Percentiles rank a stretch among this genome's conserved stretches.
Conservation (phyloP, 257 asterid genomes). For the Agastache rugosa region DNA sequence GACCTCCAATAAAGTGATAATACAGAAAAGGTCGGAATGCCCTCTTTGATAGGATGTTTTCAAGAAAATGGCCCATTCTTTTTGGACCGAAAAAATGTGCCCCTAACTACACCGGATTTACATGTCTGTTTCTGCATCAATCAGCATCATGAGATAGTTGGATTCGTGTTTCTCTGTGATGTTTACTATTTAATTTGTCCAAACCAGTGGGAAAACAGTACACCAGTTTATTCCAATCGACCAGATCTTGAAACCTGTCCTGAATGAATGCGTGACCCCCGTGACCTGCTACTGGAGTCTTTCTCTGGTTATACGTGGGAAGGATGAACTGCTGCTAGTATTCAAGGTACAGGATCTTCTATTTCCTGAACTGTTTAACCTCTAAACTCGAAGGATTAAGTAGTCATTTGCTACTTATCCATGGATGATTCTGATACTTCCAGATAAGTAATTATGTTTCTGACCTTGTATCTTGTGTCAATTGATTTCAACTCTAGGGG, state of each 20-base stretch:
- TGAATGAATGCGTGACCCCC: conserved; percentile 95
- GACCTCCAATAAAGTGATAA: background rate
- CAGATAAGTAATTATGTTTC: background rate
- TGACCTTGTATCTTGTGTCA: background rate
- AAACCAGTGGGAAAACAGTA: conserved; percentile 66
- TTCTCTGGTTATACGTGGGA: conserved; percentile 67
- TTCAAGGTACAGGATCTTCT: conserved; percentile 65
- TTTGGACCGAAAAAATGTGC: background rate
- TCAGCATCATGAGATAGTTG: conserved; percentile 16
- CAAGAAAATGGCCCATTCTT: background rate
- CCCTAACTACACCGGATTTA: background rate
- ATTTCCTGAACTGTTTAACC: background rate
- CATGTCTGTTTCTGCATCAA: background rate
- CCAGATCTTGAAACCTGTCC: conserved; percentile 82
- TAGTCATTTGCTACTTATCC: conserved; percentile 3
- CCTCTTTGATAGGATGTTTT: background rate
- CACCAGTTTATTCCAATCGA: conserved; percentile 67
- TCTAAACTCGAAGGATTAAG: conserved; percentile 2
- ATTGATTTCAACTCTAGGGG: conserved; percentile 51
- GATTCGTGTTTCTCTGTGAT: conserved; percentile 12
- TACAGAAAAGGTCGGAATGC: too few species aligned
- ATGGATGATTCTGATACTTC: conserved; percentile 1
- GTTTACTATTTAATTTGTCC: conserved; percentile 11
- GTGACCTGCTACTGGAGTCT: conserved; percentile 96
- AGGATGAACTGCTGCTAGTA: conserved; percentile 72